Conservation (phyloP, 1,284 basidiomycete genomes). For the Xerocomus nothofagi region DNA sequence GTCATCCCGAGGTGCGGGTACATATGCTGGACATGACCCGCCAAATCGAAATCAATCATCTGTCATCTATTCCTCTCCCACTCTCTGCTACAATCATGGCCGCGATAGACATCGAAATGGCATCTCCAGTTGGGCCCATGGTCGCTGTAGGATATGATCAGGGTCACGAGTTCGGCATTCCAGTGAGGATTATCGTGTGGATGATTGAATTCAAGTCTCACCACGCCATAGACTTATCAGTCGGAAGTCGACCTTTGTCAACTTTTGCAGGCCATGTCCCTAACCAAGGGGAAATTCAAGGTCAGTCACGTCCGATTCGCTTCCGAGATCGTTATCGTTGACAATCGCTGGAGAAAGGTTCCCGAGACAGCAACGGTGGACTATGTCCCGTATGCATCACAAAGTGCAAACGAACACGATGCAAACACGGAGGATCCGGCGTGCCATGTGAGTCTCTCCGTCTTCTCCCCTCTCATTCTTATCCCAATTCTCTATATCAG, state of each 20-base stretch:
- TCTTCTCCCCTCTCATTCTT: background rate
- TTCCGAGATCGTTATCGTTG: slow-evolving; percentile 5
- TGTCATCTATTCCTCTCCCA: background rate
- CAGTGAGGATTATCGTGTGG: slow-evolving; percentile 18
- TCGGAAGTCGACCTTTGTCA: slow-evolving; percentile 47
- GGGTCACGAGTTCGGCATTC: slow-evolving; percentile 19
- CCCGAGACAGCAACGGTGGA: slow-evolving; percentile 18
- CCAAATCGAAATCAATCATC: slow-evolving; percentile 22
- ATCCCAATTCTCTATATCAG: slow-evolving; percentile 24
- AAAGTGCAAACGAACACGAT: slow-evolving; percentile 36
- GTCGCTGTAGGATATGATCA: slow-evolving; percentile 25
- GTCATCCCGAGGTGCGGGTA: slow-evolving; percentile 22
- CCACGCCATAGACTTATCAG: slow-evolving; percentile 24
- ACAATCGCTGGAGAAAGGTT: slow-evolving; percentile 36
- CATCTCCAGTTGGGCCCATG: slow-evolving; percentile 30
- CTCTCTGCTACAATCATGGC: slow-evolving; percentile 6
- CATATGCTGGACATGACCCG: slow-evolving; percentile 23
- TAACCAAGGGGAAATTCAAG: slow-evolving; percentile 37
- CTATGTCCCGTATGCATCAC: slow-evolving; percentile 31
- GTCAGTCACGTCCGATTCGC: slow-evolving; percentile 23
- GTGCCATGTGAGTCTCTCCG: slow-evolving; percentile 27
- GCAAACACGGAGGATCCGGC: slow-evolving; percentile 40
- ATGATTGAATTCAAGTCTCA: slow-evolving; percentile 1
- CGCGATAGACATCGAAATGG: slow-evolving; percentile 36
- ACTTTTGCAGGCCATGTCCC: slow-evolving; percentile 48